These are phyloP conservation scores for Endoconidiophora polonica DNA, from an alignment of 2,329 filamentous ascomycete species.

Conservation along the genomic window DNA sequence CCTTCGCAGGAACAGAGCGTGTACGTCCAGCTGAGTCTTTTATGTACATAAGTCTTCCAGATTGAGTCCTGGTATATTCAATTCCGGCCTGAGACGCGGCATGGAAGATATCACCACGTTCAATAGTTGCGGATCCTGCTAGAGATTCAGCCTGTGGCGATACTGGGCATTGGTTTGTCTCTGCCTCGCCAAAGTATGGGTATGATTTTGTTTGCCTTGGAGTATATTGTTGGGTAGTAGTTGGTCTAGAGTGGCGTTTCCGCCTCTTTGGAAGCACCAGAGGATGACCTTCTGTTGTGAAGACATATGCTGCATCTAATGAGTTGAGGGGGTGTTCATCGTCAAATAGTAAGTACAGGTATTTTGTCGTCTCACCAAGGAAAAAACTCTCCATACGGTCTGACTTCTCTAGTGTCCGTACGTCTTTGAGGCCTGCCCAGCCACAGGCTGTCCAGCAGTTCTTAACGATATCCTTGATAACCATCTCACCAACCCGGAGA, in stretches of 20 bases:
- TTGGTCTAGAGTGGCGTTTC: constrained; percentile 1
- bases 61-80: constrained; percentile 54
- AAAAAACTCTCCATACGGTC: constrained; percentile 99
- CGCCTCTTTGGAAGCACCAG: constrained; percentile 51
- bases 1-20: constrained; percentile 30
- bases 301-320: constrained; percentile 75
- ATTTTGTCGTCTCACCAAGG: constrained; percentile 88
- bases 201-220: constrained; percentile 15
- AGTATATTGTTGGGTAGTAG: constrained; percentile 6
- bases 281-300: constrained; percentile 91
- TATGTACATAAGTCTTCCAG: constrained; percentile 26
- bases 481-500: constrained; percentile 90
- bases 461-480: constrained; percentile 68
- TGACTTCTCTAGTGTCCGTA: constrained; percentile 65
- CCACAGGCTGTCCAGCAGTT: constrained; percentile 84
- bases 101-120: constrained; percentile 70
- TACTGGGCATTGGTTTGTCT: constrained; percentile 47
- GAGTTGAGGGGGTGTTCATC: constrained; percentile 72
- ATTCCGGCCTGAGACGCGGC: constrained; percentile 72
- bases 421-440: constrained; percentile 79
- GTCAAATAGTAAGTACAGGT: constrained; percentile 83
- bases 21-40: constrained; percentile 31
- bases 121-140: constrained; percentile 62
- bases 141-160: constrained; percentile 44
- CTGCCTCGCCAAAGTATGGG: constrained; percentile 18